Percentiles rank a stretch among this genome's conserved stretches.
Conservation (phyloP, 768 basidiomycete genomes). For the Leucosporidium creatinivorum region DNA sequence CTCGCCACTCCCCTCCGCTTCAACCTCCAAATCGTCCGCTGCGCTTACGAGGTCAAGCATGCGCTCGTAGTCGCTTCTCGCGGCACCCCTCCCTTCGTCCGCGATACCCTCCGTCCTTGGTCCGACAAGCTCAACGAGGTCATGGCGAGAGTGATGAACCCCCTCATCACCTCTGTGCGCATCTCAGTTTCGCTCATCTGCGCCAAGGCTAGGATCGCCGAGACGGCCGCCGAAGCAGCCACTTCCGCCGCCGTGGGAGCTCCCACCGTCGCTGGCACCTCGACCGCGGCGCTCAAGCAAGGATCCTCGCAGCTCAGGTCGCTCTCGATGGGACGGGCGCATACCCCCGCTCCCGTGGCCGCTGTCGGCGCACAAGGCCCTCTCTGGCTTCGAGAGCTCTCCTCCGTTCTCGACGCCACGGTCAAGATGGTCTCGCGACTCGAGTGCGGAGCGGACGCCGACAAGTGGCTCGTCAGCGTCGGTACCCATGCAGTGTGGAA, state of each 20-base stretch:
- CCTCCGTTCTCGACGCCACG: slow-evolving; percentile 24
- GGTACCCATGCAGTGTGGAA: slow-evolving; percentile 35
- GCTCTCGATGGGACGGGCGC: slow-evolving; percentile 19
- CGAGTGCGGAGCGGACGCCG: slow-evolving; percentile 27
- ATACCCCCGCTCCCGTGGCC: not conserved
- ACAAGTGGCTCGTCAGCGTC: slow-evolving; percentile 35
- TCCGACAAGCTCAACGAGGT: slow-evolving; percentile 34
- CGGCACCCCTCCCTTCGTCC: slow-evolving; percentile 27
- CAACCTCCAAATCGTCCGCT: slow-evolving; percentile 36
- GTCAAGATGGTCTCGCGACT: slow-evolving; percentile 26
- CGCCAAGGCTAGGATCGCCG: not conserved
- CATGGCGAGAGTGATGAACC: slow-evolving; percentile 32
- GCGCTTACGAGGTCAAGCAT: slow-evolving; percentile 32
- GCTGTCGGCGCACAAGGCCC: slow-evolving; percentile 11
- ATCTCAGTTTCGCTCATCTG: slow-evolving; percentile 16
- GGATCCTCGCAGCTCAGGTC: slow-evolving; percentile 14
- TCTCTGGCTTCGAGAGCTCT: slow-evolving; percentile 31
- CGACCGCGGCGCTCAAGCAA: not conserved
- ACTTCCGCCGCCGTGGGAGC: not conserved
- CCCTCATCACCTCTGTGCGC: slow-evolving; percentile 28
- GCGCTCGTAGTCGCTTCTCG: slow-evolving; percentile 17
- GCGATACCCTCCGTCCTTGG: slow-evolving; percentile 36
- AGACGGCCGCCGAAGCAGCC: not conserved
- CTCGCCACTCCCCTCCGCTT: slow-evolving; percentile 10
- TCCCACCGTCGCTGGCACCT: slow-evolving; percentile 2